These are phyloP conservation scores for Eremothecium gossypii DNA, from an alignment of 1,139 yeast genomes.

Conservation along the genomic window DNA sequence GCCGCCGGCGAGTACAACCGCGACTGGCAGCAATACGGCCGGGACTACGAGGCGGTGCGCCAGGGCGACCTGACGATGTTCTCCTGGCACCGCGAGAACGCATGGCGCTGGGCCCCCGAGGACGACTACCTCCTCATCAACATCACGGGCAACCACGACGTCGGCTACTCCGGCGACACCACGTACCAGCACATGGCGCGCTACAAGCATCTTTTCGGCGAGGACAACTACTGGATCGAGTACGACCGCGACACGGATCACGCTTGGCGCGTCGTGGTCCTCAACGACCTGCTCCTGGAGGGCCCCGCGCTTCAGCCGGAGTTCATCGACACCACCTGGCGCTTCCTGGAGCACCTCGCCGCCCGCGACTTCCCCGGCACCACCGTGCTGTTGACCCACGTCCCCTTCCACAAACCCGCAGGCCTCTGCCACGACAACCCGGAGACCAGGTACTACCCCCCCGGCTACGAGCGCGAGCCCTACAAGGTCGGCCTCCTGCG, in stretches of 20 bases:
- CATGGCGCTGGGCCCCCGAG: constrained; percentile 54
- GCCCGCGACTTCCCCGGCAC: constrained; percentile 58
- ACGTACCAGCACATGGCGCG: constrained; percentile 86
- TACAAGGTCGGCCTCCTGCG: constrained; percentile 61
- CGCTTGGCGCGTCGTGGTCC: constrained; percentile 76
- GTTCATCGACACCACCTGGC: constrained; percentile 59
- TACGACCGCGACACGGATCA: constrained; percentile 52
- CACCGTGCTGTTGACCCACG: constrained; percentile 77
- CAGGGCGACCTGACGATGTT: constrained; percentile 39
- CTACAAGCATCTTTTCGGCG: constrained; percentile 65
- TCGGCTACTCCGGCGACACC: constrained; percentile 93
- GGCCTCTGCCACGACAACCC: constrained; percentile 90
- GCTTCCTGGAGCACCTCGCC: constrained; percentile 52
- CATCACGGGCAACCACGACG: constrained; percentile 89
- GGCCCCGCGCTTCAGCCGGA: constrained; percentile 82
- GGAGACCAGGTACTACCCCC: constrained; percentile 51
- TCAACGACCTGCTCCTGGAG: constrained; percentile 76
- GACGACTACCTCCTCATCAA: constrained; percentile 50
- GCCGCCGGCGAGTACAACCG: constrained; percentile 20
- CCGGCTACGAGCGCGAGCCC: constrained; percentile 45
- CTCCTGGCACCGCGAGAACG: constrained; percentile 46
- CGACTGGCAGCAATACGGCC: constrained; percentile 41
- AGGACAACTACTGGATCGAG: constrained; percentile 72
- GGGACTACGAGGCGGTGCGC: constrained; percentile 30
- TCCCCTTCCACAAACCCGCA: constrained; percentile 72